A percentile compares a stretch with the other conserved stretches of the same genome.
Evolutionary conservation across 352 stramenopile genomes (phyloP).

Genomic region (Globisporangium acanthophoron): DNA sequence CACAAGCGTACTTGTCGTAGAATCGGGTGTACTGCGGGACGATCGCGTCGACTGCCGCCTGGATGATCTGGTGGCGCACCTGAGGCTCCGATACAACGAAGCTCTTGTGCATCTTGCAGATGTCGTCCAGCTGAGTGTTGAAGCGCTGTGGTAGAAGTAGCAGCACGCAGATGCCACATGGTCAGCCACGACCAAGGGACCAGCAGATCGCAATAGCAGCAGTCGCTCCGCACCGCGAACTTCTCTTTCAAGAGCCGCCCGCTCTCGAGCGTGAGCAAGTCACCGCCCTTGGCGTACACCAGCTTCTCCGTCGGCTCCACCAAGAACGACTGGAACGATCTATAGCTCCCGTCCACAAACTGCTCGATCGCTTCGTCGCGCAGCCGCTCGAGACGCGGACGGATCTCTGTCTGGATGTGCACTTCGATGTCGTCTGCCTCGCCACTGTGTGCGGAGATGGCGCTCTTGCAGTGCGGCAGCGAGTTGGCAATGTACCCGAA

Average conservation of each 20-base stretch:
- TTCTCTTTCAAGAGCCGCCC: slow-evolving; percentile 90
- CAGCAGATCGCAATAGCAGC: neutral
- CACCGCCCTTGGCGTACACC: slow-evolving; percentile 80
- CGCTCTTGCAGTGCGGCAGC: slow-evolving; percentile 38
- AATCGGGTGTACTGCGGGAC: slow-evolving; percentile 88
- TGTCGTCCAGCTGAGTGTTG: slow-evolving; percentile 65
- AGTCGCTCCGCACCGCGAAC: slow-evolving; percentile 54
- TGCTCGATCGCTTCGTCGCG: slow-evolving; percentile 75
- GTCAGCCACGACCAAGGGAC: neutral
- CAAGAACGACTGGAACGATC: slow-evolving; percentile 51
- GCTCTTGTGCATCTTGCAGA: slow-evolving; percentile 54
- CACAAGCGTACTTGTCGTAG: slow-evolving; percentile 76
- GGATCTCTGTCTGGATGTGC: slow-evolving; percentile 61
- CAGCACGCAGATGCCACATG: too few species aligned
- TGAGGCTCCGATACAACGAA: slow-evolving; percentile 86
- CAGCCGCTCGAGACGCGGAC: slow-evolving; percentile 79
- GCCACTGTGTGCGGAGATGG: slow-evolving; percentile 7
- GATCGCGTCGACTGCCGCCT: slow-evolving; percentile 80
- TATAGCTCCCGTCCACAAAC: slow-evolving; percentile 82
- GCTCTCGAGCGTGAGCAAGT: slow-evolving; percentile 86
- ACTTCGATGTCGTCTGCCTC: slow-evolving; percentile 41
- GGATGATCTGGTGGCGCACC: slow-evolving; percentile 79
- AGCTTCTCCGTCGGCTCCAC: slow-evolving; percentile 82
- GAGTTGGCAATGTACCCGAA: slow-evolving; percentile 87
- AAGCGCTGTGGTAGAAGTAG: slow-evolving; percentile 43